Conservation (phyloP, 306 rosid species). For the Vicia sativa region DNA sequence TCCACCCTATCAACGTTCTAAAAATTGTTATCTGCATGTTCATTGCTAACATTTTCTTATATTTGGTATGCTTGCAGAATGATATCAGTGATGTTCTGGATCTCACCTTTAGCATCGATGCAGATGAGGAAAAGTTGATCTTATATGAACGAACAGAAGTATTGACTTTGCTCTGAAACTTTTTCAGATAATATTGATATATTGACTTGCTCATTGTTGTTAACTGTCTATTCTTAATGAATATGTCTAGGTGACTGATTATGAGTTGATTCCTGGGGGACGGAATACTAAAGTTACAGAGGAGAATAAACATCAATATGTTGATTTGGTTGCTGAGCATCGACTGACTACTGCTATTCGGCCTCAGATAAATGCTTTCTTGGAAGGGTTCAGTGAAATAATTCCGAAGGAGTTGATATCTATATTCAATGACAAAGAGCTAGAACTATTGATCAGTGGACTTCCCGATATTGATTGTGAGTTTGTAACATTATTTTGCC, state of each 20-base stretch:
- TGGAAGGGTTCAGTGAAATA: conserved; percentile 84
- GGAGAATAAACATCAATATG: conserved; percentile 92
- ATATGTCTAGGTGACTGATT: conserved; percentile 82
- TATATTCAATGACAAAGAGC: conserved; percentile 89
- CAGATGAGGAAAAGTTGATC: conserved; percentile 92
- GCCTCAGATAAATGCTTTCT: conserved; percentile 90
- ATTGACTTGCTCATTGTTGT: conserved; percentile 11
- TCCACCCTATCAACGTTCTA: neutral
- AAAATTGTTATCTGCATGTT: conserved; percentile 14
- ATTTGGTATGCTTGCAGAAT: conserved; percentile 56
- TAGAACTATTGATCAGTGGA: conserved; percentile 90
- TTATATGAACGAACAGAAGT: conserved; percentile 89
- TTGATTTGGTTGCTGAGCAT: conserved; percentile 91
- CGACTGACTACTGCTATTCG: conserved; percentile 93
- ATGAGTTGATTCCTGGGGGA: conserved; percentile 94
- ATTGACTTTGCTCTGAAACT: conserved; percentile 34
- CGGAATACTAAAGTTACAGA: conserved; percentile 91
- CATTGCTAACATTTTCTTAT: conserved; percentile 32
- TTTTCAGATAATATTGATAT: conserved; percentile 20
- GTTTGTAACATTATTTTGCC: conserved; percentile 32
- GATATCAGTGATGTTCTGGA: conserved; percentile 79
- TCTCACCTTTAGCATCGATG: conserved; percentile 98
- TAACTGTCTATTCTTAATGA: conserved; percentile 34
- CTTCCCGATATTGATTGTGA: conserved; percentile 96
- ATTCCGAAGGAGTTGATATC: conserved; percentile 75